phyloP scores from a whole-genome alignment of 179 eudicot species.

The Pouteria campechiana region DNA sequence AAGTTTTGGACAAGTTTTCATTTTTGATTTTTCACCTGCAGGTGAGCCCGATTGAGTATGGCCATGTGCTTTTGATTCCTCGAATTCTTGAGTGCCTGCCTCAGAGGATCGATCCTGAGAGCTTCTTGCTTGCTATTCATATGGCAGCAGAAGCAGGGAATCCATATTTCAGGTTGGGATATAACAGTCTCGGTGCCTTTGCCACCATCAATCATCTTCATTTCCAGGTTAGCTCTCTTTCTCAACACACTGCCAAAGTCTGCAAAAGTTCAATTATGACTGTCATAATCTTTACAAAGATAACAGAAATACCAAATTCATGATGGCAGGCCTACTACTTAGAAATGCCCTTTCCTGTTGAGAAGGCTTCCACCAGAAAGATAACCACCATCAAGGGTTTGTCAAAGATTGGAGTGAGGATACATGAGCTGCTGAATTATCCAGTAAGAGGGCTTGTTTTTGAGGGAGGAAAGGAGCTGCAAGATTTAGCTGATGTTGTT shows the following conservation, averaged over 20 bases:
- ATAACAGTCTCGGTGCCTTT: conserved; percentile 95
- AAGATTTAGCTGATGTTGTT: conserved; percentile 51
- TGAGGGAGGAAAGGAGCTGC: conserved; percentile 61
- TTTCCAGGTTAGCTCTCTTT: conserved; percentile 44
- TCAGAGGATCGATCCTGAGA: conserved; percentile 73
- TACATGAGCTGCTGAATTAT: conserved; percentile 50
- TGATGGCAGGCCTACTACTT: conserved; percentile 66
- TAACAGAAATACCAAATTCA: neutral
- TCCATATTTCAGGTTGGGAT: conserved; percentile 84
- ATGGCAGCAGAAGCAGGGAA: conserved; percentile 85
- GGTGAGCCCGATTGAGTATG: conserved; percentile 97
- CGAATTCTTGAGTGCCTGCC: conserved; percentile 75
- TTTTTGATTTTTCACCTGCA: too few relatives aligned
- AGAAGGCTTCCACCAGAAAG: conserved; percentile 72
- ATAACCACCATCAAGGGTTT: conserved; percentile 27
- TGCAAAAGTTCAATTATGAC: too few relatives aligned
- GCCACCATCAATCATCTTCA: conserved; percentile 98
- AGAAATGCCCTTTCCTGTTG: conserved; percentile 66
- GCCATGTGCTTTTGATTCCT: conserved; percentile 90
- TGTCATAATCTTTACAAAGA: too few relatives aligned
- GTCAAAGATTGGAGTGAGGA: conserved; percentile 55
- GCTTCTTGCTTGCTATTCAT: conserved; percentile 82
- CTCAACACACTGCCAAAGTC: neutral
- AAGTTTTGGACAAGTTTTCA: too few relatives aligned
- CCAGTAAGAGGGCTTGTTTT: conserved; percentile 83